phyloP scores from a whole-genome alignment of 108 stramenopile species.

The Fragilariopsis cylindrus region DNA sequence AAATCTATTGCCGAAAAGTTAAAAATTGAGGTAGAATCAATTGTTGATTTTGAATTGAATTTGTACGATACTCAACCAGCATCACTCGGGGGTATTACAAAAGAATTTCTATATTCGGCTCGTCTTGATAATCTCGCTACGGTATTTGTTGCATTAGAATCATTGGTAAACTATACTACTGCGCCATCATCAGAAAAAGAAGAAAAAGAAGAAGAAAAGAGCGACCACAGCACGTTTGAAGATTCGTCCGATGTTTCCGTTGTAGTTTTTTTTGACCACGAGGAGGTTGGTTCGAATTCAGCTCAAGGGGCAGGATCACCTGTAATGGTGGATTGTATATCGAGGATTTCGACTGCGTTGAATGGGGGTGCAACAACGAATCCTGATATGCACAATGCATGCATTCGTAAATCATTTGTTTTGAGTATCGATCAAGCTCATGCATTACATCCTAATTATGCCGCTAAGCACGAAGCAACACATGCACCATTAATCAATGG shows the following conservation, averaged over 20 bases:
- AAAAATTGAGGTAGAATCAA: slow-evolving; percentile 56
- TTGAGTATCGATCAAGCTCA: slow-evolving; percentile 93
- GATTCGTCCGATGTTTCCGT: slow-evolving; percentile 62
- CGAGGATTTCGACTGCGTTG: slow-evolving; percentile 69
- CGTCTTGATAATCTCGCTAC: slow-evolving; percentile 94
- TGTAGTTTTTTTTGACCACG: slow-evolving; percentile 92
- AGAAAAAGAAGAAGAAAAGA: neutral
- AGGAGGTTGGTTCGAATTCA: slow-evolving; percentile 89
- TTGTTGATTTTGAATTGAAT: slow-evolving; percentile 94
- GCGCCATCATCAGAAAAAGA: slow-evolving; percentile 15
- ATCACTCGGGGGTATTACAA: slow-evolving; percentile 80
- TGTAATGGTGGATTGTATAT: slow-evolving; percentile 81
- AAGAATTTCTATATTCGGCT: slow-evolving; percentile 92
- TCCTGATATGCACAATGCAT: slow-evolving; percentile 53
- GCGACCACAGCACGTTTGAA: slow-evolving; percentile 25
- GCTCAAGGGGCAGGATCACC: slow-evolving; percentile 93
- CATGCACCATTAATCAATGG: slow-evolving; percentile 88
- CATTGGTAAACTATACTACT: slow-evolving; percentile 52
- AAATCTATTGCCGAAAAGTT: slow-evolving; percentile 80
- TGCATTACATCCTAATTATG: slow-evolving; percentile 94
- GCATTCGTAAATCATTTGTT: slow-evolving; percentile 72
- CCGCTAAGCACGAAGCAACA: slow-evolving; percentile 83
- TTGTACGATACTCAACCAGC: slow-evolving; percentile 94
- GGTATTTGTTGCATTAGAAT: slow-evolving; percentile 75
- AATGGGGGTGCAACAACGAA: slow-evolving; percentile 45